Evolutionary conservation across 2,329 filamentous ascomycete genomes (phyloP), one percentile per base, ranked within the genome.

Genomic region (Graphium sp.): DNA sequence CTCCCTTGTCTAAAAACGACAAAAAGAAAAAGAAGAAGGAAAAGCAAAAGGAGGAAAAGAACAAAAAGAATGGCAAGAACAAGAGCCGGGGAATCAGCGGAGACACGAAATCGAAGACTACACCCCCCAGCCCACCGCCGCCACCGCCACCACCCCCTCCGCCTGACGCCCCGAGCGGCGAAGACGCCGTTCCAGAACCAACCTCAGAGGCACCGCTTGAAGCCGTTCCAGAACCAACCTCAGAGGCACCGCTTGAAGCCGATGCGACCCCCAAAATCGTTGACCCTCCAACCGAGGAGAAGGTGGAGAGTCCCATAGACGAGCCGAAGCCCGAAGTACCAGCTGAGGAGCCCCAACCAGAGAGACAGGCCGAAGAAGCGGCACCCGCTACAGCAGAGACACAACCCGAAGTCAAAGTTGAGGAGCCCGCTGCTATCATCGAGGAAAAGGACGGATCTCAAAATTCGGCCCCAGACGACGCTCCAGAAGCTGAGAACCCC

Each of bases 1-100:
- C 15, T n/a, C 12, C n/a, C 9, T 24, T n/a, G 29, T 22, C 5
- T 21, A 32, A 18, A 26, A 26, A 16, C 18, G 30, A 16, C 29
- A 32, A 14, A 26, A 26, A 24, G 23, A 21, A 13, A 16, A 26
- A 5, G 13, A 27, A 29, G 32, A 29, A 14, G 28, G 31, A 21
- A 18, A 30, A 6, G 21, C 22, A 20, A 18, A 30, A 30, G 13
- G 27, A 31, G 18, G 19, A 13, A 17, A 28, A 28, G 17, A 21
- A 20, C 4, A 19, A 15, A 6, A 31, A 31, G 24, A 31, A 31
- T 14, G 24, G 24, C 5, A 31, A 18, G 16, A 22, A 26, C 26
- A 24, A 24, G 24, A n/a, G n/a, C n/a, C n/a, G n/a, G n/a, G n/a
- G n/a, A n/a, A n/a, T n/a, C n/a, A n/a, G n/a, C n/a, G n/a, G n/a